Evolutionary conservation across 768 basidiomycete genomes (phyloP), one percentile per base, ranked within the genome.

Genomic region (Cyclocybe aegerita): DNA sequence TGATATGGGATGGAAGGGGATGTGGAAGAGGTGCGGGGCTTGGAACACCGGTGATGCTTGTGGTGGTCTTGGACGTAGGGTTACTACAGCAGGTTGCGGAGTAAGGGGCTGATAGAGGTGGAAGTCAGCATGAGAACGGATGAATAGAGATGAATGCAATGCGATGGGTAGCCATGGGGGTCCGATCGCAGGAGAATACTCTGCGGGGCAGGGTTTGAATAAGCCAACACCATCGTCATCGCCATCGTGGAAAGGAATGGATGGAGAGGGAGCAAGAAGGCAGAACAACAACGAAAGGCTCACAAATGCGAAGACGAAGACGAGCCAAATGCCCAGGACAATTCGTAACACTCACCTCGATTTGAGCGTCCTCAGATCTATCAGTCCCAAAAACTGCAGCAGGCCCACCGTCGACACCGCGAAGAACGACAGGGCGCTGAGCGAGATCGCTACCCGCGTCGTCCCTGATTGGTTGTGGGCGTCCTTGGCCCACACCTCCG

Each of bases 401-500:
- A 61, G 68, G 5, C 69, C 72, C 10, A 71, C 49, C 2, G 69
- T 62, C 4, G 70, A 68, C 29, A 65, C 60, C 15, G 65, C 65
- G 10, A 59, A 56, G 31, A 72, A 40, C 7, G 70, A 71, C 14
- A 73, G 40, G 10, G 63, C 61, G n/a, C 65, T 68, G 7, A 72
- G 46, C 10, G 66, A 61, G 1, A 66, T 58, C 43, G 62, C 65
- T 29, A 67, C 37, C 39, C 54, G 60, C 39, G 54, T 50, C 49
- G 46, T 57, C 44, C 42, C 60, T 14, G 68, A 54, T 39, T 53
- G 57, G 48, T 60, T 61, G 50, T 60, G 46, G 36, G 60, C 57
- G 39, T 67, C 60, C 30, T 65, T 66, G 12, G 54, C 56, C 73
- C 72, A 73, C 29, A 73, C 65, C 41, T 75, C 70, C 15, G 73